Evolutionary conservation across 352 stramenopile genomes (phyloP), one percentile per base, ranked within the genome.

Genomic region (Phytophthora quininea): DNA sequence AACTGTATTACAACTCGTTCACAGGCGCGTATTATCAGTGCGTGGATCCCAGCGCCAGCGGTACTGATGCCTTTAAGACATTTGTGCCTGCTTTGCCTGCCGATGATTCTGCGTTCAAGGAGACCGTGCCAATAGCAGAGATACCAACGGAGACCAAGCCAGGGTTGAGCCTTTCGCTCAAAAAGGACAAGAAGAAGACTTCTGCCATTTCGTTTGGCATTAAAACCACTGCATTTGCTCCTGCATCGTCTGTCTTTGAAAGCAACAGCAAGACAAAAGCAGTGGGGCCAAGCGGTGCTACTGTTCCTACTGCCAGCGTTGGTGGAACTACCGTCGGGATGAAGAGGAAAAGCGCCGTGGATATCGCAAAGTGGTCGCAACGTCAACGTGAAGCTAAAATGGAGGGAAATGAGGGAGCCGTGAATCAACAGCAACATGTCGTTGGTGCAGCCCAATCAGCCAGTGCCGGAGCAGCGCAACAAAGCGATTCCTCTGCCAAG

Each of bases 311-410:
- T n/a, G 29, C 57, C 3, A 58, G 14, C 67, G 60, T 60, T 29
- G 57, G 52, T 63, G n/a, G 32, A 31, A 27, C 61, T 49, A 54
- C 38, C 79, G 46, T 24, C 19, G 76, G 80, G 24, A 56, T 87
- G 35, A 92, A 92, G 56, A 84, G 86, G 48, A 95, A 93, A 57
- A 90, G 75, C 54, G 83, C 82, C n/a, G 53, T 79, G 19, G 82
- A 96, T 58, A 96, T 94, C 42, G 88, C 86, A 7, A 93, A 93
- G 62, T 96, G 86, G 88, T 93, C 86, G 1, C 86, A 90, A 35
- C 69, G 80, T 3, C 84, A 92, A 46, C 62, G 62, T 8, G 67
- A 70, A 10, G 45, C 69, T 9, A 69, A 71, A 46, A 31, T 47
- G 8, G 31, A 73, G 19, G 35, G 69, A 11, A 19, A 46, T 12